Base-by-base conservation (phyloP, 306 rosid species). In the Ormosia semicastrata region DNA sequence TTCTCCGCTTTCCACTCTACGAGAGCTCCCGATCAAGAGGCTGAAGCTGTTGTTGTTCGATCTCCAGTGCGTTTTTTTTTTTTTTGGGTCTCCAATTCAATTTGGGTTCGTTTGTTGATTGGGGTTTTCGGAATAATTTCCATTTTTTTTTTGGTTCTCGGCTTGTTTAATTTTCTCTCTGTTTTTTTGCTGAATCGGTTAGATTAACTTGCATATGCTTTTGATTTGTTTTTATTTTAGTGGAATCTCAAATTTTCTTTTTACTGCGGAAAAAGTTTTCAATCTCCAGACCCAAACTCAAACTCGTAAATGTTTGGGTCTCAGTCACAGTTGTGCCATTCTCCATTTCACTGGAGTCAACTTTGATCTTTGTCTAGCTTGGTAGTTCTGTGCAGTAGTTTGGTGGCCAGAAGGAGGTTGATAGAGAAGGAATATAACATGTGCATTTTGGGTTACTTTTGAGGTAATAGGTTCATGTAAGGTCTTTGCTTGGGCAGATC, bases 11-110 rank as follows among this genome's bases (percentile, higher is more conserved):
- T 82, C 10, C 87, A 74, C 69, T 84, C 82, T 62, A 85, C 77
- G 73, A 76, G 73, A 81, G 73, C 44, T 46, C 63, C 88, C 68
- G 94, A 90, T 87, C 93, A 82, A 3, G 91, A 86, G 34, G 62
- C 89, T 32, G 99, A 95, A 81, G 89, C 91, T 33, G 71, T 95
- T 52, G 86, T 89, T 30, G 92, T 93, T 81, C 87, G 95, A 91
- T 94, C 99, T 80, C 97, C 94, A 6, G 59, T 53, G 29, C 24
- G 59, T 53, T 2, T n/a, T 53, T 53, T n/a, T 2, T 15, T 50
- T 14, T 47, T 49, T 14, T 4, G 1, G 7, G 8, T 15, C 36
- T 62, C 8, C 10, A 75, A 59, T 75, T 58, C 8, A 13, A 15
- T 56, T 74, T 57, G n/a, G 30, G 15, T 75, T 49, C 76, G 15